phyloP scores from a whole-genome alignment of 1,139 yeast species.

The Debaryomyces sp. region DNA sequence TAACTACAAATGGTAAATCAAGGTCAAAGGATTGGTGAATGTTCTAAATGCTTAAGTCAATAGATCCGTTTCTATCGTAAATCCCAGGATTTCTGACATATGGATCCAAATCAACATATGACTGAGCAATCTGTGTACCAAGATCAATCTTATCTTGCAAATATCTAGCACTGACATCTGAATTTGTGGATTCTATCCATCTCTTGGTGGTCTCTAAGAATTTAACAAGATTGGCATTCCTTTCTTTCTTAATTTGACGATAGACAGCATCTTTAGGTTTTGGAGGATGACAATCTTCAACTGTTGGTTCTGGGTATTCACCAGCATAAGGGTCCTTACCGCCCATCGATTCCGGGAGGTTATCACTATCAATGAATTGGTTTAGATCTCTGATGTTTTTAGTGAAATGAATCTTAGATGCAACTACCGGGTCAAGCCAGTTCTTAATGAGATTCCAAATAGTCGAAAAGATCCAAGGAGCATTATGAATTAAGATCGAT shows the following conservation, averaged over 20 bases:
- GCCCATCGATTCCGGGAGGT: constrained; percentile 44
- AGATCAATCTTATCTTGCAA: constrained; percentile 42
- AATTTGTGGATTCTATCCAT: constrained; percentile 48
- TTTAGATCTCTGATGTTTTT: constrained; percentile 39
- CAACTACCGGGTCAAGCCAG: constrained; percentile 51
- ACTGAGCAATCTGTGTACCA: constrained; percentile 30
- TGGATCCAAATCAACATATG: constrained; percentile 42
- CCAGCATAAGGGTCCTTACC: constrained; percentile 36
- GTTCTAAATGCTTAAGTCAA: constrained; percentile 1
- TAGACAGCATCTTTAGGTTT: constrained; percentile 33
- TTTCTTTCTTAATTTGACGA: constrained; percentile 29
- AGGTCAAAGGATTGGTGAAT: not conserved
- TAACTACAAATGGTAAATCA: not conserved
- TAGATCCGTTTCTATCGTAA: constrained; percentile 39
- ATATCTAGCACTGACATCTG: constrained; percentile 41
- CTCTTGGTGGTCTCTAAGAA: constrained; percentile 39
- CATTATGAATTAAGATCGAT: constrained; percentile 42
- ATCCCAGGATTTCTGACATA: constrained; percentile 42
- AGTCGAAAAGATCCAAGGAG: constrained; percentile 54
- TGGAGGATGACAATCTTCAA: constrained; percentile 34
- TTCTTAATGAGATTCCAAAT: constrained; percentile 49
- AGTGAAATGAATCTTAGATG: constrained; percentile 47
- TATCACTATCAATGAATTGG: constrained; percentile 33
- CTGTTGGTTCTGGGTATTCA: constrained; percentile 33
- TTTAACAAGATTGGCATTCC: constrained; percentile 34